Percentiles rank a stretch among this genome's conserved stretches.
These are phyloP conservation scores for Paramyrothecium roridum DNA, from an alignment of 2,329 filamentous ascomycete species.

Conservation along the genomic window DNA sequence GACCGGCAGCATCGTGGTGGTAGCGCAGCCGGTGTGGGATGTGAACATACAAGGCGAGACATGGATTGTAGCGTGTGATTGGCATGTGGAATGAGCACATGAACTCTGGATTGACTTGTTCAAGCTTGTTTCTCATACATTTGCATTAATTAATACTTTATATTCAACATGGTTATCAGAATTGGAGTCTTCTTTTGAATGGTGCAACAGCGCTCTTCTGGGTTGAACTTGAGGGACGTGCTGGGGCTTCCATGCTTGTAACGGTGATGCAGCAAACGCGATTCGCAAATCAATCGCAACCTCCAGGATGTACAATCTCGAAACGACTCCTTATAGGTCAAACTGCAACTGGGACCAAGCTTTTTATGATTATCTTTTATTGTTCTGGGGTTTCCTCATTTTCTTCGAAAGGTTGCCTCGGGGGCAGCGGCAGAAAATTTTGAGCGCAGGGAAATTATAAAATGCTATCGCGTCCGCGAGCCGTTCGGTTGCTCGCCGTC, in stretches of 20 bases:
- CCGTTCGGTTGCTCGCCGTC: slow-evolving; percentile 7
- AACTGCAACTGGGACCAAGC: no score
- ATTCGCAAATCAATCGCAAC: slow-evolving; percentile 1
- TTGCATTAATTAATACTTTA: no score
- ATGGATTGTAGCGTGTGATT: slow-evolving; percentile 37
- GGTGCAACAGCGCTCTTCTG: background rate
- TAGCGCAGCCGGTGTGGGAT: slow-evolving; percentile 36
- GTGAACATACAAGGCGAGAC: slow-evolving; percentile 25
- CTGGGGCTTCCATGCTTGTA: slow-evolving; percentile 23
- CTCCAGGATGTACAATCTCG: background rate
- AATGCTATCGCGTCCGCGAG: no score
- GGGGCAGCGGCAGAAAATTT: no score
- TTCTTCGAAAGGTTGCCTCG: no score
- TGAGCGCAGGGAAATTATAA: no score
- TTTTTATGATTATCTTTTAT: no score
- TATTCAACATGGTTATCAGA: no score
- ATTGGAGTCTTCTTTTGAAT: no score
- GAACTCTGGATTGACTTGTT: background rate
- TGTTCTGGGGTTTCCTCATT: no score
- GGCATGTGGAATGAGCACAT: slow-evolving; percentile 20
- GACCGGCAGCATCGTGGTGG: slow-evolving; percentile 24
- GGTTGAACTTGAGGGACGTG: no score
- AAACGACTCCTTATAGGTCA: no score
- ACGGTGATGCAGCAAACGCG: slow-evolving; percentile 31
- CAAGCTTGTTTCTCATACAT: background rate